Evolutionary conservation across 1,139 yeast genomes (phyloP), one percentile per base, ranked within the genome.

Genomic region (Ashbya aceris): DNA sequence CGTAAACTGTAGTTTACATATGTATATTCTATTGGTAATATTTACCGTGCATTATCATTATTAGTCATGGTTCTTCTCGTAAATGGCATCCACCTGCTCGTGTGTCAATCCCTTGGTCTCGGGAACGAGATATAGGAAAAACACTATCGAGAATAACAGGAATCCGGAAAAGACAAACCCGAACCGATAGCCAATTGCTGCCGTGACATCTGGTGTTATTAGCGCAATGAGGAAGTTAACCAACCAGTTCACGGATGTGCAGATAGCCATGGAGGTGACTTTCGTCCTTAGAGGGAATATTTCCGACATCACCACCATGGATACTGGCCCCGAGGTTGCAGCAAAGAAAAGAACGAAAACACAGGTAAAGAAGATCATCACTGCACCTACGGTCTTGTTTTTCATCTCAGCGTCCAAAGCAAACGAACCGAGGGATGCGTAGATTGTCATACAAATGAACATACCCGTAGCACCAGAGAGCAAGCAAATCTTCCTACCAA

Each of bases 291-390:
- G 72, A 49, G 94, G 91, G 67, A 77, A 84, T 43, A 82, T 67
- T 66, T 84, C 95, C 33, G 89, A 76, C 37, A 79, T 77, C 54
- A 83, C 73, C 45, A 81, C 82, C 68, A 73, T 84, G 33, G 82
- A 79, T 52, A 83, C 79, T 48, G 95, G 93, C 36, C 91, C 95
- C 85, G 93, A 81, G 8, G 94, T 79, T 32, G 79, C 69, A 23
- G 95, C 94, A 62, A 84, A 85, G 64, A 74, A 78, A 66, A 79
- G 71, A 47, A 85, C 79, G 69, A 74, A 85, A 49, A 82, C 61
- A 65, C 91, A 81, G 14, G 91, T 77, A 46, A 84, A 71, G 56
- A 77, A 74, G 61, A 85, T 82, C 91, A 77, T 74, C 30, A 77
- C 79, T 51, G 72, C 64, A 53, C 89, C 89, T 38, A 79, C 74